Base-by-base conservation (phyloP, 371 early-diverging fungal species). In the Zychaea mexicana region DNA sequence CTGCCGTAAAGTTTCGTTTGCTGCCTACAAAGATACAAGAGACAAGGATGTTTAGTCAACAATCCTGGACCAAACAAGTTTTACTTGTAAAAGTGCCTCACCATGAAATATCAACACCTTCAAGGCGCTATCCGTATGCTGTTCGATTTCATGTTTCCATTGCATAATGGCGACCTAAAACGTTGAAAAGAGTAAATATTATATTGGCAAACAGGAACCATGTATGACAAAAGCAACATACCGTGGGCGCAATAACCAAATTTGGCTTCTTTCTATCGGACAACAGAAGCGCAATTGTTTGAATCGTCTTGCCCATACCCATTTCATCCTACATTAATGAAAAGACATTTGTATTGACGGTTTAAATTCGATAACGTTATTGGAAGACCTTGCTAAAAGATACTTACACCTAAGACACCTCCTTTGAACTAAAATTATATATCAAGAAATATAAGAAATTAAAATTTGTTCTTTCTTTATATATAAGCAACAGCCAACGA, bases 241-340 rank as follows among this genome's bases (percentile, higher is more conserved):
- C 81, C 0, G 94, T 93, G 2, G 98, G 98, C 4, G 92, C 92
- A 22, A 96, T 66, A 26, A 97, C 91, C 56, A 97, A 77, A 56
- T 91, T 97, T 3, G 96, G 95, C 30, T 83, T 84, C 22, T 84
- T 74, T 10, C 72, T 73, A 36, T 86, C 87, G 17, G 81, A 72
- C 12, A 95, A 75, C 2, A 98, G 69, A 42, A 98, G 81, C 0
- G 96, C 84, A 39, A 99, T 96, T 28, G 94, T 93, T 73, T 98
- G 98, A 53, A 99, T 92, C 0, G 99, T 99, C 76, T 99, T 99
- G 55, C 99, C 99, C 96, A 99, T 95, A 5, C 99, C 97, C 97
- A 98, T 98, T 67, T 96, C 96, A 81, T 96, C 96, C 71, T 68
- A 60, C 10, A 12, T 3, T 21, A 2, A 9, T 22, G n/a, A n/a